These are phyloP conservation scores for Atkinsonella hypoxylon DNA, from an alignment of 2,329 filamentous ascomycete genomes.

Conservation along the genomic window DNA sequence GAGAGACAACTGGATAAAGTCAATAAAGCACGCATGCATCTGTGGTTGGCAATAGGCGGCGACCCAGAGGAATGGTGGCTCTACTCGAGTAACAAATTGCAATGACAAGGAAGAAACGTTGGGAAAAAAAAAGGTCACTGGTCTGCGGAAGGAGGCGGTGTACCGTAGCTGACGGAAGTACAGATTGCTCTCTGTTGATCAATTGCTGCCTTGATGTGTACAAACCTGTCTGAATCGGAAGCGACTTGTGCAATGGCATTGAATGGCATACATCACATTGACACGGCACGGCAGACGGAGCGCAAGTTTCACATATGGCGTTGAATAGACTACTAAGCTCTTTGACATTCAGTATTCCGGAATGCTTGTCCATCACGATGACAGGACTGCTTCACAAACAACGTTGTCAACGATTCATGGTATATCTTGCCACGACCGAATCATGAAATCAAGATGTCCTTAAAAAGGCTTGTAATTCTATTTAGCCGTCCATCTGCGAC, in stretches of 20 bases:
- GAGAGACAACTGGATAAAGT: background rate
- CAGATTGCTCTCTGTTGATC: background rate
- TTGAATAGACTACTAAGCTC: background rate
- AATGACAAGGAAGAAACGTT: background rate
- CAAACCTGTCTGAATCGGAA: background rate
- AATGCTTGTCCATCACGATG: background rate
- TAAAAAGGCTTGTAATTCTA: no score
- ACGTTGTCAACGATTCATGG: no score
- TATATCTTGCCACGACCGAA: no score
- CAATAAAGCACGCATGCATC: background rate
- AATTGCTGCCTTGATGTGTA: background rate
- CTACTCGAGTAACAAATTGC: background rate
- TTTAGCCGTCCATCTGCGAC: no score
- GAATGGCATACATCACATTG: background rate
- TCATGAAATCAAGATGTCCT: no score
- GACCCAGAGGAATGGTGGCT: background rate
- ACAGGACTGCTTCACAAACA: no score
- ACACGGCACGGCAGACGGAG: background rate
- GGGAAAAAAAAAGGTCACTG: background rate
- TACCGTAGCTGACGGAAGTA: background rate
- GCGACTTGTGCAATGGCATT: background rate
- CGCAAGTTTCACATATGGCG: slow-evolving; percentile 1
- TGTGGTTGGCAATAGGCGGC: background rate
- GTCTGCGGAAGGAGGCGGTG: background rate
- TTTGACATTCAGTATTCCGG: background rate